Percentiles rank a stretch among this genome's conserved stretches.
Conservation (phyloP, 1,139 yeast species). For the Pneumocystis jirovecii region DNA sequence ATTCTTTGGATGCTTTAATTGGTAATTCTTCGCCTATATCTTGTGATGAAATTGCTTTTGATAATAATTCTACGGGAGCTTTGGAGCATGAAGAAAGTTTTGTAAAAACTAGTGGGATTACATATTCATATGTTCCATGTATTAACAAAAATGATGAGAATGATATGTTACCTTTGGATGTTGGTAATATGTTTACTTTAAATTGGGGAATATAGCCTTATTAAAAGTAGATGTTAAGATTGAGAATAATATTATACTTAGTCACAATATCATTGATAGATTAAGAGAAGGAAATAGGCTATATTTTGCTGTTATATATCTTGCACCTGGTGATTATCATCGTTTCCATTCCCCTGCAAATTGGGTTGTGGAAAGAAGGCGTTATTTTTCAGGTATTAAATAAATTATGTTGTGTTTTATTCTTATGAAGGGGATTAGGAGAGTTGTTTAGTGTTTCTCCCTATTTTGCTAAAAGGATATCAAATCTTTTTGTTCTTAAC, state of each 20-base stretch:
- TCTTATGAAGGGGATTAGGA: neutral
- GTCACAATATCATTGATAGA: conserved; percentile 3
- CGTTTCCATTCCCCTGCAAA: conserved; percentile 91
- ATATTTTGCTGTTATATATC: conserved; percentile 78
- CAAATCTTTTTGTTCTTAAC: conserved; percentile 76
- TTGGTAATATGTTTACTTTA: neutral
- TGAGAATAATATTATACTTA: conserved; percentile 11
- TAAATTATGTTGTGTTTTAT: neutral
- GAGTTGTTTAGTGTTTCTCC: conserved; percentile 95
- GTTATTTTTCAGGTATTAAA: conserved; percentile 70
- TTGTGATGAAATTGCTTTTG: conserved; percentile 14
- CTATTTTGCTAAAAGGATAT: conserved; percentile 74
- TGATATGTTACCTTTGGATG: conserved; percentile 9
- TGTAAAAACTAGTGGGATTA: conserved; percentile 63
- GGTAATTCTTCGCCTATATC: conserved; percentile 36
- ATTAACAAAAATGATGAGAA: conserved; percentile 35
- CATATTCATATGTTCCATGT: conserved; percentile 55
- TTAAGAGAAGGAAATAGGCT: conserved; percentile 39
- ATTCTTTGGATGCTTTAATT: conserved; percentile 73
- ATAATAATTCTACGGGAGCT: conserved; percentile 5
- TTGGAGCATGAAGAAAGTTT: conserved; percentile 36
- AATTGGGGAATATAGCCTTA: neutral
- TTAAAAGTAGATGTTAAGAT: conserved; percentile 13
- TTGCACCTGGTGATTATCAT: conserved; percentile 98
- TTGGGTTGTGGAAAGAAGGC: conserved; percentile 88